phyloP scores from a whole-genome alignment of 148 eudicot genomes.

The Diospyros kaki region DNA sequence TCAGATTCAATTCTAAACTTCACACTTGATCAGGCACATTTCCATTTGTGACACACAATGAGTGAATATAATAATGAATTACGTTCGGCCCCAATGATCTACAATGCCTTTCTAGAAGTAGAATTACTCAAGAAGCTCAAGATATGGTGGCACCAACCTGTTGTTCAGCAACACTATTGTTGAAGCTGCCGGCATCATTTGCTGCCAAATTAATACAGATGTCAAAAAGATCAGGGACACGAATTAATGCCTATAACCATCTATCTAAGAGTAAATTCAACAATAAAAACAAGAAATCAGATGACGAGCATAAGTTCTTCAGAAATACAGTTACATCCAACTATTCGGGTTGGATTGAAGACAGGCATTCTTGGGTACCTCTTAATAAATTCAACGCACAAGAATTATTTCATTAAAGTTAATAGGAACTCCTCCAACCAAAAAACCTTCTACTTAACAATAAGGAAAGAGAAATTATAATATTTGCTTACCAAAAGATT shows the following conservation, averaged over 20 bases:
- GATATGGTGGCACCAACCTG: slow-evolving; percentile 51
- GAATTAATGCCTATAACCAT: neutral
- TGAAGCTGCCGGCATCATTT: slow-evolving; percentile 79
- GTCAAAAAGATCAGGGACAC: neutral
- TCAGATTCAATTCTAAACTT: no score
- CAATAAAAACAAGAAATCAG: neutral
- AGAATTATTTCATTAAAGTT: neutral
- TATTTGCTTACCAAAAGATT: no score
- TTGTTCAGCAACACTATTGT: slow-evolving; percentile 82
- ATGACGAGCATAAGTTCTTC: neutral
- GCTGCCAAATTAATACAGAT: slow-evolving; percentile 29
- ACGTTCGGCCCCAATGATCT: neutral
- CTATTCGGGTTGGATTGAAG: neutral
- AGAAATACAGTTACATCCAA: neutral
- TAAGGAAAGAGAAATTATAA: no score
- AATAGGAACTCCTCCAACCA: neutral
- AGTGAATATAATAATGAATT: neutral
- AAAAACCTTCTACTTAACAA: neutral
- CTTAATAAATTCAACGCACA: slow-evolving; percentile 1
- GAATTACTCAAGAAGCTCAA: neutral
- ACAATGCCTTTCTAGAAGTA: neutral
- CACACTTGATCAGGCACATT: neutral
- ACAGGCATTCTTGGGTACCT: neutral
- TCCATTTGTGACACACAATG: neutral
- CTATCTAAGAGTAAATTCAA: neutral